Percentiles rank a stretch among this genome's conserved stretches.
phyloP scores from a whole-genome alignment of 148 eudicot species.

The Euryodendron excelsum region DNA sequence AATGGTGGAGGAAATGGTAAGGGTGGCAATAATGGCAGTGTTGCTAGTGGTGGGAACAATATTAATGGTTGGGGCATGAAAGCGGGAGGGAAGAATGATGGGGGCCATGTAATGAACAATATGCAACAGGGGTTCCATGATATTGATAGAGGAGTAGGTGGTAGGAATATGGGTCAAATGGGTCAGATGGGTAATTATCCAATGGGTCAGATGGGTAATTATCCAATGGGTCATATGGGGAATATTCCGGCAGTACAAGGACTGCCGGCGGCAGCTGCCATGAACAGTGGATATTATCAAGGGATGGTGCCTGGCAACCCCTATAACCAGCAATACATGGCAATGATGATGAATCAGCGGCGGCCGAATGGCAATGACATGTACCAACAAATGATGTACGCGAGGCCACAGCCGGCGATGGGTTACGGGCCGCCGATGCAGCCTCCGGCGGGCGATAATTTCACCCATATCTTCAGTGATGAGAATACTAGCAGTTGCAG shows the following conservation, averaged over 20 bases:
- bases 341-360: constrained; percentile 78
- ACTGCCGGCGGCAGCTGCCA: constrained; percentile 42
- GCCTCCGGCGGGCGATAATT: constrained; percentile 50
- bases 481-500: constrained; percentile 80
- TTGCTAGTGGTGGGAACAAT: constrained; percentile 27
- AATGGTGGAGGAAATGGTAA: constrained; percentile 28
- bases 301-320: constrained; percentile 66
- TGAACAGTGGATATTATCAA: constrained; percentile 37
- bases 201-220: constrained; percentile 49
- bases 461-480: constrained; percentile 72
- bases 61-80: constrained; percentile 25
- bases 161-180: constrained; percentile 30
- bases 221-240: constrained; percentile 51
- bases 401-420: constrained; percentile 48
- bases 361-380: constrained; percentile 48
- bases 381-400: constrained; percentile 65
- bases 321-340: constrained; percentile 63
- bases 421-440: constrained; percentile 44
- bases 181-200: constrained; percentile 24
- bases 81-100: constrained; percentile 39
- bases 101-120: constrained; percentile 20
- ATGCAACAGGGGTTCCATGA: constrained; percentile 39
- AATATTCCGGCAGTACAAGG: constrained; percentile 48
- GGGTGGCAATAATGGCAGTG: constrained; percentile 25
- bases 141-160: constrained; percentile 29